These are phyloP conservation scores for Metarhizium sp. DNA, from an alignment of 2,329 filamentous ascomycete species.

Conservation along the genomic window DNA sequence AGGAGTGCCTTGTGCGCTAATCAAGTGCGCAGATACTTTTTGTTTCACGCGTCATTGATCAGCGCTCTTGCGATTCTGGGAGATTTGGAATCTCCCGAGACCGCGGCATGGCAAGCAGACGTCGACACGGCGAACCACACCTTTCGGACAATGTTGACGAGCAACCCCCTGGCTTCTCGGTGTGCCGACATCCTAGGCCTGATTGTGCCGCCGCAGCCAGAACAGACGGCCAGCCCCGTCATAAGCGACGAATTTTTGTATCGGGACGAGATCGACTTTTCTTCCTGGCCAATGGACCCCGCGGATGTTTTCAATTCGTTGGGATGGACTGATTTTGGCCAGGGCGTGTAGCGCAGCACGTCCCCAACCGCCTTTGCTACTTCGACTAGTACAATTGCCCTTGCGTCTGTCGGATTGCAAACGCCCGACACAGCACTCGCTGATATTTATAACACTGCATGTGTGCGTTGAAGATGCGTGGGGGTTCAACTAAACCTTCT, in stretches of 20 bases:
- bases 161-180: conserved; percentile 16
- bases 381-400: too few relatives aligned
- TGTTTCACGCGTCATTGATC: conserved; percentile 22
- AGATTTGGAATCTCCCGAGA: conserved; percentile 15
- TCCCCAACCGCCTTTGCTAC: too few relatives aligned
- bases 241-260: neutral
- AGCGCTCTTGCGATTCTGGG: conserved; percentile 18
- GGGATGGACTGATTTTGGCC: conserved; percentile 6
- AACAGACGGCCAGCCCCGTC: neutral
- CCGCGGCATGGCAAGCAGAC: conserved; percentile 17
- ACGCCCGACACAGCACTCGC: neutral
- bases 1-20: neutral
- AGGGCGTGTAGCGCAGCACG: neutral
- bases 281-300: conserved; percentile 12
- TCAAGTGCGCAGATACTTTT: conserved; percentile 13
- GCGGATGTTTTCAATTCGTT: conserved; percentile 4
- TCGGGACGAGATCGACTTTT: conserved; percentile 10
- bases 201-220: conserved; percentile 11
- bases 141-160: conserved; percentile 13
- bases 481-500: neutral
- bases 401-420: too few relatives aligned
- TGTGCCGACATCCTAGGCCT: conserved; percentile 19
- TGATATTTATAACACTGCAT: neutral
- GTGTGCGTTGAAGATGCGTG: neutral
- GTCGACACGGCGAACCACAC: conserved; percentile 17